These are phyloP conservation scores for Paramarasmius palmivorus DNA, from an alignment of 1,284 basidiomycete species.

Conservation along the genomic window DNA sequence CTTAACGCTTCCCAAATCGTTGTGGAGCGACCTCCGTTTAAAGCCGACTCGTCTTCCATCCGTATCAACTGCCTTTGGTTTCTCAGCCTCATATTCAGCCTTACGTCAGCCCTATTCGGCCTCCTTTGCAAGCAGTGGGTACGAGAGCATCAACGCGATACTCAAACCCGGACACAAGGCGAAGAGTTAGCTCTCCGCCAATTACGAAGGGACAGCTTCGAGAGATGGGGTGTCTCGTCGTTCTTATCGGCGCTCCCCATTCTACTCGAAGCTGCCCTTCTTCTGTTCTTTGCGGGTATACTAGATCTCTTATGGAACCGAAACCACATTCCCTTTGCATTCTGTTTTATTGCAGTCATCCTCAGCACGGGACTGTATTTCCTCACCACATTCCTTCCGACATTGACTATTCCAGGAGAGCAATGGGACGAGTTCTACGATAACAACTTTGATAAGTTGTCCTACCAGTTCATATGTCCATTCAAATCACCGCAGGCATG, in stretches of 20 bases:
- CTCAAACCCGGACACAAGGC: background rate
- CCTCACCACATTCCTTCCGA: background rate
- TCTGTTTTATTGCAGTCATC: background rate
- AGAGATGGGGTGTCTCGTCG: background rate
- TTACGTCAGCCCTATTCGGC: slow-evolving; percentile 4
- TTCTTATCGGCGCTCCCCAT: background rate
- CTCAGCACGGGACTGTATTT: background rate
- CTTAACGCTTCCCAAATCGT: background rate
- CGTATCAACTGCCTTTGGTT: slow-evolving; percentile 3
- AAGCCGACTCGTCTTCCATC: background rate
- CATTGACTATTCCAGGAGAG: background rate
- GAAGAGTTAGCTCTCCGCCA: background rate
- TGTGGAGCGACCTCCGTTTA: background rate
- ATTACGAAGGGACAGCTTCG: background rate
- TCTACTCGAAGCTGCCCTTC: slow-evolving; percentile 1
- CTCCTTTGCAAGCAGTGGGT: slow-evolving; percentile 14
- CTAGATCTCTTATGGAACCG: slow-evolving; percentile 3
- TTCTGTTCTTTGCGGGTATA: slow-evolving; percentile 6
- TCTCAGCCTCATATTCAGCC: slow-evolving; percentile 9
- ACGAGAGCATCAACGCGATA: slow-evolving; percentile 3
- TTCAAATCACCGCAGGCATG: background rate
- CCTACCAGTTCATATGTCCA: background rate
- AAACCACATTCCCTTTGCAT: background rate
- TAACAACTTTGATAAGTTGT: background rate
- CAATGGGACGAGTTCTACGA: background rate